A percentile compares a stretch with the other conserved stretches of the same genome.
phyloP scores from a whole-genome alignment of 2,329 filamentous ascomycete species.

The Neocatenulostroma microsporum region DNA sequence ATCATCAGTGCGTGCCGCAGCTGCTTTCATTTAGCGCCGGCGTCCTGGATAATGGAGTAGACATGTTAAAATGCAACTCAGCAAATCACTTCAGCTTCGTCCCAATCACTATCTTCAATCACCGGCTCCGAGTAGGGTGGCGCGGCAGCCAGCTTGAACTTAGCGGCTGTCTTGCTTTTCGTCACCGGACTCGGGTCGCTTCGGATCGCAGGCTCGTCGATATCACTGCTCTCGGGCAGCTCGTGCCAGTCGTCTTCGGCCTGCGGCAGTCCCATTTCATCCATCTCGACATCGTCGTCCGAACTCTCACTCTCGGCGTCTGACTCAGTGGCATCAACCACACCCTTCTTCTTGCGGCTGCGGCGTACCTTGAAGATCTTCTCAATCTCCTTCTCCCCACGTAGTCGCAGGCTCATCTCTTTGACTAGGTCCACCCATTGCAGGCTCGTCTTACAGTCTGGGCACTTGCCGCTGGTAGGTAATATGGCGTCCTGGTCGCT shows the following conservation, averaged over 20 bases:
- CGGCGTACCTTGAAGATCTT: constrained; percentile 49
- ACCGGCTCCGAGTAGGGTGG: constrained; percentile 25
- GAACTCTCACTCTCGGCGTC: constrained; percentile 15
- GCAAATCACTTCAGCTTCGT: constrained; percentile 40
- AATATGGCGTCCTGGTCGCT: constrained; percentile 36
- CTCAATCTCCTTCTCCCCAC: constrained; percentile 62
- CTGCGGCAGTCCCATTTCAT: constrained; percentile 12
- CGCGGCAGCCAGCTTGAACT: too few species aligned
- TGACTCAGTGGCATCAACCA: constrained; percentile 12
- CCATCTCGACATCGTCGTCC: constrained; percentile 13
- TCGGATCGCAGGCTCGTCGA: constrained; percentile 16
- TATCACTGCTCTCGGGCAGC: constrained; percentile 21
- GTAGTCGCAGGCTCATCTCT: constrained; percentile 66
- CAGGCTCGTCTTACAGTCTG: constrained; percentile 55
- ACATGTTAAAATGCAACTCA: constrained; percentile 9
- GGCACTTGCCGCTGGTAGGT: constrained; percentile 63
- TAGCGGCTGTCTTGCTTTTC: background rate
- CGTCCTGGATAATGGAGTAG: too few species aligned
- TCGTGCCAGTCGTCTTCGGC: constrained; percentile 27
- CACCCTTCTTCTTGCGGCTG: constrained; percentile 14
- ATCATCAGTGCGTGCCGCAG: constrained; percentile 3
- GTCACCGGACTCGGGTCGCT: constrained; percentile 17
- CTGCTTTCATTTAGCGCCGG: background rate
- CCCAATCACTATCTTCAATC: constrained; percentile 51
- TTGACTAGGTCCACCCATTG: constrained; percentile 73